Base-by-base conservation (phyloP, 2,329 filamentous ascomycete genomes). In the Aspergillus hortae region DNA sequence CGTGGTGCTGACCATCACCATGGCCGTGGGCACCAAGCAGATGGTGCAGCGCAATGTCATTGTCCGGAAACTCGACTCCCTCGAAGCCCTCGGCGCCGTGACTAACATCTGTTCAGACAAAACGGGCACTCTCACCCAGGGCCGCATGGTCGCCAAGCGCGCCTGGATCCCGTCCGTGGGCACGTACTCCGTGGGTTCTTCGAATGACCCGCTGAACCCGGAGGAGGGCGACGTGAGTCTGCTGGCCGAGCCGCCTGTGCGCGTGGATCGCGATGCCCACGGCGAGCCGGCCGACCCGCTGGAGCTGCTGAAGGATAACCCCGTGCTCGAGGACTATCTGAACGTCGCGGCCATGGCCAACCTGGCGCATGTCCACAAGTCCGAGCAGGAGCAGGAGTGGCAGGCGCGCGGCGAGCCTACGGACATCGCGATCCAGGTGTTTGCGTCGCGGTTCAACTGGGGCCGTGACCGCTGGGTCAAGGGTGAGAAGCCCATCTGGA, bases 351-450 rank as follows among this genome's bases (percentile, higher is more conserved):
- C 84, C 0, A 76, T 88, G 44, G 85, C 84, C 38, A 88, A 88
- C 59, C 72, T 88, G 19, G 84, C 85, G 2, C 79, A 79, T 32
- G 80, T 88, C 4, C 80, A 84, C 55, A 74, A 82, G 55, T 74
- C 73, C 11, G 73, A 82, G 12, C 70, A 74, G 2, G 71, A 82
- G 12, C 70, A 74, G 2, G 71, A 77, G 48, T 88, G 85, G 85
- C 77, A 81, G 50, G 83, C 81, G 25, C 80, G 83, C 44, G 86
- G 85, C 40, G 85, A 87, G 57, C 84, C 84, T 0, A 89, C 86
- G 1, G 87, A 90, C 60, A 87, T 90, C 54, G 86, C 87, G 1
- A 87, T 90, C 43, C 86, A 89, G 59, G 87, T 90, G 0, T 88
- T 90, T 63, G 84, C 85, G 7, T 82, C 80, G 40, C 82, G 87